A percentile compares a stretch with the other conserved stretches of the same genome.
These are phyloP conservation scores for Myxozyma lipomycoides DNA, from an alignment of 805 yeast species.

Conservation along the genomic window DNA sequence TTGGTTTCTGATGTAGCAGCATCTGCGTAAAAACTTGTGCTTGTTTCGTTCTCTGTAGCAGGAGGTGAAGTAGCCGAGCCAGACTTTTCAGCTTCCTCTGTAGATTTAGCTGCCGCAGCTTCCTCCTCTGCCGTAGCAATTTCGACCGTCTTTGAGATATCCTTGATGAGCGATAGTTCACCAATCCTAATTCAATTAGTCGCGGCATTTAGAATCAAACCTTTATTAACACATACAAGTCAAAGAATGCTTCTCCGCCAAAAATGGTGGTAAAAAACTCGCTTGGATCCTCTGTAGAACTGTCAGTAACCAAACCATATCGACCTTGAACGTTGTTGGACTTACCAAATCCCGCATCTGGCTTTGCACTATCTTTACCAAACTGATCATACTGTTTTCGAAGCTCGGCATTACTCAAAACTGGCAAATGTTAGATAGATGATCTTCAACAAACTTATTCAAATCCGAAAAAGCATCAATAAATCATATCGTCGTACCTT, in stretches of 20 bases:
- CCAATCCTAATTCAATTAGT: constrained; percentile 61
- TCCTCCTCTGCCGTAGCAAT: constrained; percentile 41
- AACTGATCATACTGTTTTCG: constrained; percentile 74
- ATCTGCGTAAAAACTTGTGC: not conserved
- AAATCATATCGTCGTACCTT: constrained; percentile 30
- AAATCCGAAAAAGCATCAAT: not conserved
- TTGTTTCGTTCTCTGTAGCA: constrained; percentile 4
- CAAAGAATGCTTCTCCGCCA: constrained; percentile 86
- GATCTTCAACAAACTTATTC: not conserved
- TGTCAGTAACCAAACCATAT: too few species aligned
- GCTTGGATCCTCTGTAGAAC: constrained; percentile 61
- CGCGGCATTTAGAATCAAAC: not conserved
- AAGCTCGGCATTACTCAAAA: constrained; percentile 66
- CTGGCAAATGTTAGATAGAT: constrained; percentile 51
- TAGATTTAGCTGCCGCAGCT: constrained; percentile 22
- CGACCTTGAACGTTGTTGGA: not conserved
- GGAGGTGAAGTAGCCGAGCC: constrained; percentile 1
- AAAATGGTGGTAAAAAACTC: constrained; percentile 82
- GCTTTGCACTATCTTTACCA: constrained; percentile 74
- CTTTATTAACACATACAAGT: constrained; percentile 42
- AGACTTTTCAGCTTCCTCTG: constrained; percentile 6
- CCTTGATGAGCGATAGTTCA: constrained; percentile 73
- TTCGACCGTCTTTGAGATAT: constrained; percentile 61
- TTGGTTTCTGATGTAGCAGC: not conserved
- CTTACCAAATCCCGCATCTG: constrained; percentile 59